Evolutionary conservation across 2,329 filamentous ascomycete genomes (phyloP).

Genomic region (Geosmithia morbida): DNA sequence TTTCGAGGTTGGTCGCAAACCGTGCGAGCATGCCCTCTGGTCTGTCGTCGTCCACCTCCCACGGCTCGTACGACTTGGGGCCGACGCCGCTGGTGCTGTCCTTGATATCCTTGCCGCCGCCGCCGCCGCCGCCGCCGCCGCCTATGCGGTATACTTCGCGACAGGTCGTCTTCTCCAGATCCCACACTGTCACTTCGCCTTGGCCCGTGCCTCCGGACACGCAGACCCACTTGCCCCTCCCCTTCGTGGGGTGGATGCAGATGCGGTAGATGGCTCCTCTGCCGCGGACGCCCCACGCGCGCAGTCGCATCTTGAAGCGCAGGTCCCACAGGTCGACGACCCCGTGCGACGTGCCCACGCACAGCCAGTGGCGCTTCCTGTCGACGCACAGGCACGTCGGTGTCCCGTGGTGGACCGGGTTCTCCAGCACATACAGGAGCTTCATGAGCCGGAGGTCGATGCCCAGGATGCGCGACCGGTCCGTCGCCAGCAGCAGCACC

Average conservation of each 20-base stretch:
- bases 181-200: constrained; percentile 90
- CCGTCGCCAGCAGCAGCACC: constrained; percentile 76
- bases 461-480: constrained; percentile 66
- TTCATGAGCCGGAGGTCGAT: constrained; percentile 82
- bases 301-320: constrained; percentile 78
- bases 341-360: constrained; percentile 84
- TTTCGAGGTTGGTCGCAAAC: constrained; percentile 64
- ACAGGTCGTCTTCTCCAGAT: constrained; percentile 79
- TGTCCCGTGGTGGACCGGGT: constrained; percentile 81
- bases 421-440: constrained; percentile 64
- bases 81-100: constrained; percentile 33
- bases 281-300: constrained; percentile 76
- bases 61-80: constrained; percentile 60
- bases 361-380: constrained; percentile 74
- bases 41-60: constrained; percentile 81
- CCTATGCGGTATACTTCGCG: constrained; percentile 64
- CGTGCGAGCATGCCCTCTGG: constrained; percentile 76
- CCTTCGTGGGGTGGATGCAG: constrained; percentile 62
- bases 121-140: constrained; percentile 28
- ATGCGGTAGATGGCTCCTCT: constrained; percentile 70
- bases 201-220: constrained; percentile 77
- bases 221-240: constrained; percentile 72
- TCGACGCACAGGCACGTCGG: constrained; percentile 88
- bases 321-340: constrained; percentile 92
- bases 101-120: not conserved